Conservation (phyloP, 2,329 filamentous ascomycete genomes). For the Xylaria digitata region DNA sequence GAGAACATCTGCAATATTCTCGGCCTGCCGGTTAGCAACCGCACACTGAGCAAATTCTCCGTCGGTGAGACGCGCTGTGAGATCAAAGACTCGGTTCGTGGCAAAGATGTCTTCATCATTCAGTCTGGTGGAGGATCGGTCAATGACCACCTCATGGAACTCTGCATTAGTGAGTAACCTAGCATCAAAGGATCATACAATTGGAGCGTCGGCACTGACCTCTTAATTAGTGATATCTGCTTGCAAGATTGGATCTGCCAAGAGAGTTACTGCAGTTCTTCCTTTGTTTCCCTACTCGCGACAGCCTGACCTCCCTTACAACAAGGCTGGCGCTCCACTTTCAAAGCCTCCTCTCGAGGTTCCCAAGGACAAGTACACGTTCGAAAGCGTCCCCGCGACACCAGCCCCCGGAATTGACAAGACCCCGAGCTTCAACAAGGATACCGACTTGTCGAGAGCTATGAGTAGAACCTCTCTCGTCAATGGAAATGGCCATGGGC, state of each 20-base stretch:
- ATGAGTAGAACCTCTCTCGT: constrained; percentile 74
- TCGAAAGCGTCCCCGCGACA: constrained; percentile 91
- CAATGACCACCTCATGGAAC: constrained; percentile 96
- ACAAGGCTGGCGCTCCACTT: constrained; percentile 91
- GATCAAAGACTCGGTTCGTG: constrained; percentile 94
- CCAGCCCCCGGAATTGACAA: constrained; percentile 78
- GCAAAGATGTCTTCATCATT: constrained; percentile 99
- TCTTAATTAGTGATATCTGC: constrained; percentile 78
- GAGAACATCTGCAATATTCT: constrained; percentile 89
- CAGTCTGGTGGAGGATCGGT: constrained; percentile 92
- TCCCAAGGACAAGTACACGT: constrained; percentile 76
- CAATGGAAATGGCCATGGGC: constrained; percentile 48
- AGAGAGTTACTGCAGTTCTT: constrained; percentile 90
- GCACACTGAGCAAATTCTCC: constrained; percentile 90
- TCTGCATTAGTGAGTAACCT: constrained; percentile 77
- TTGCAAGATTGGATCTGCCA: constrained; percentile 93
- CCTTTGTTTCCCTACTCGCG: constrained; percentile 97
- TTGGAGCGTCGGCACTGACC: constrained; percentile 36
- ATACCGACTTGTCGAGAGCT: constrained; percentile 78
- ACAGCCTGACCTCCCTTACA: constrained; percentile 96
- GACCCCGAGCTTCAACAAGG: constrained; percentile 73
- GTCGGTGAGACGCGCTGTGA: constrained; percentile 95
- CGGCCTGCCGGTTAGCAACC: constrained; percentile 84
- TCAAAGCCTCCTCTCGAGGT: constrained; percentile 70
- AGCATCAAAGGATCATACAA: background rate